Evolutionary conservation across 2,329 filamentous ascomycete genomes (phyloP), one percentile per base, ranked within the genome.

Genomic region (Bisporella sp.): DNA sequence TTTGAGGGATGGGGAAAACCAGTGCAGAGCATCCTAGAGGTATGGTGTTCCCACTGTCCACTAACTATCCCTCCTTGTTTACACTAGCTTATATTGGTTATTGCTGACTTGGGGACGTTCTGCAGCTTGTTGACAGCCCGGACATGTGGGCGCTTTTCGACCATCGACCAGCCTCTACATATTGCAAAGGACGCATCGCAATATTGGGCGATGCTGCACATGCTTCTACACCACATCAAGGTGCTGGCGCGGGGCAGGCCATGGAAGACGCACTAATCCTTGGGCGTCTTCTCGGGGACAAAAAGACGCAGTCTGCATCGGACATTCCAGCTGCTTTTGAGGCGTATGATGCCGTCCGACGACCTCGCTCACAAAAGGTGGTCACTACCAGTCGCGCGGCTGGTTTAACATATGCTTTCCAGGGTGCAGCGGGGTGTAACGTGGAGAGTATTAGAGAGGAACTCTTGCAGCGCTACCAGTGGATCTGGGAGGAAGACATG

Each of bases 131-230:
- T 3, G 21, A 21, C 21, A 21, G 21, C 21, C 21, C 21, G 21
- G 21, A 21, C 3, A 42, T 71, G 12, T 75, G 72, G 73, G 71
- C 70, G 1, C 52, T 75, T 0, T 75, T 74, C 58, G 64, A 76
- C 44, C 69, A 74, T 48, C 64, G 60, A 5, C 68, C 68, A 6
- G 69, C 72, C 2, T 60, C 59, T 21, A 57, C 51, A 11, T 76
- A 71, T 37, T 68, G 67, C 55, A 66, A 67, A 11, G 68, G 68
- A 65, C 69, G 1, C 2, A 58, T 74, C 32, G 72, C 69, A 33
- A 69, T 83, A 2, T 63, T 79, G 81, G 81, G 7, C 6, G 81
- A 85, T 58, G 79, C 81, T 0, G 81, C 81, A 0, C 81, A 85
- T 61, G 79, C 79, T 0, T 76, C 76, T 33, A 76, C 78, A 0